Conservation (phyloP, 31 red algal genomes). For the Porphyra umbilicalis region DNA sequence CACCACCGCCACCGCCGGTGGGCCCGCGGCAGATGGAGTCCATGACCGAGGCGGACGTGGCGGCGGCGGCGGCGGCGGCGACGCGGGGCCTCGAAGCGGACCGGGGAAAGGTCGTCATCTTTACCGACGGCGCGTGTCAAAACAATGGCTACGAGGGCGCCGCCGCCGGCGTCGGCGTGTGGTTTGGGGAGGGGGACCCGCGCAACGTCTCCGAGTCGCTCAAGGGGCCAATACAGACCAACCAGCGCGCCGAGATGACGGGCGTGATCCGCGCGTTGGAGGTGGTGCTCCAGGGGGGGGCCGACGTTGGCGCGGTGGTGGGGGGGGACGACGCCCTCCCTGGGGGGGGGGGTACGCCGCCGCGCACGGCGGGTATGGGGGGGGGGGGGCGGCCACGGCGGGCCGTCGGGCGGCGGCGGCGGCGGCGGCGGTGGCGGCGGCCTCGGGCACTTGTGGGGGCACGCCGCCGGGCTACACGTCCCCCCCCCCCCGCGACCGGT, state of each 20-base stretch:
- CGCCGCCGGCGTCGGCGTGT: conserved; percentile 59
- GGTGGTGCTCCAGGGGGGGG: conserved; percentile 15
- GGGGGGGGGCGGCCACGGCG: background rate
- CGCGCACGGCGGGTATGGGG: background rate
- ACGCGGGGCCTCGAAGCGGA: background rate
- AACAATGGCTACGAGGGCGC: conserved; percentile 1
- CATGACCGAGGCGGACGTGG: background rate
- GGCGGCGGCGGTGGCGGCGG: background rate
- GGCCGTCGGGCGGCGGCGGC: background rate
- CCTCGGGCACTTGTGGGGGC: too few species aligned
- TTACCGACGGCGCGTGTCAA: conserved; percentile 81
- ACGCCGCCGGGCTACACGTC: too few species aligned
- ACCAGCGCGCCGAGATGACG: conserved; percentile 78
- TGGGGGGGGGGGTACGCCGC: background rate
- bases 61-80: background rate
- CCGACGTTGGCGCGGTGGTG: background rate
- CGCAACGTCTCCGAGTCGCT: conserved; percentile 60
- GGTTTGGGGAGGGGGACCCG: conserved; percentile 47
- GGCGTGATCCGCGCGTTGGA: conserved; percentile 58
- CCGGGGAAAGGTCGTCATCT: conserved; percentile 16
- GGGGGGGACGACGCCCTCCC: background rate
- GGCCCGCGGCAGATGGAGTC: background rate
- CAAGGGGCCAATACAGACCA: conserved; percentile 37
- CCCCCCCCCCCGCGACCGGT: background rate
- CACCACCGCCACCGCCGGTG: too few species aligned